Base-by-base conservation (phyloP, 495 filamentous ascomycete species). In the Lepraria neglecta region DNA sequence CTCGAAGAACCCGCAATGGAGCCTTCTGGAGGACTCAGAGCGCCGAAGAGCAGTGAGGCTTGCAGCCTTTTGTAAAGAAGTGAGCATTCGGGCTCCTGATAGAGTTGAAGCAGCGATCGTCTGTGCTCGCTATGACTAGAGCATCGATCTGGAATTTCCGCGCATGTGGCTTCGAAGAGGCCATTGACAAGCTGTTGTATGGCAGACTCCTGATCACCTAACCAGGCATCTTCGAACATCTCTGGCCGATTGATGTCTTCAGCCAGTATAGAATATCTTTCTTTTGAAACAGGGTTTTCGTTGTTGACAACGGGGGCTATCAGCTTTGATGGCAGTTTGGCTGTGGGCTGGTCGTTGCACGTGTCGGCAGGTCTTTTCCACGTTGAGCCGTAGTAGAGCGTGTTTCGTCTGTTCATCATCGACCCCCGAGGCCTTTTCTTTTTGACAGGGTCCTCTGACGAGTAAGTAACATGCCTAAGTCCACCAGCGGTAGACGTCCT, bases 221-320 rank as follows among this genome's bases (percentile, higher is more conserved):
- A 81, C 85, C 84, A 87, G 52, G 81, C 71, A 24, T 87, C 84
- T 64, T 87, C 83, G 65, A 87, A 87, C 67, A 87, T 74, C 58
- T 80, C 76, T 24, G 83, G 73, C 35, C 78, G 76, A 0, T 72
- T 64, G 30, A 87, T 75, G 61, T 84, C 74, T 59, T 87, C 82
- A 0, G 69, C 60, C 14, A 87, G 71, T 43, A 84, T 63, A 10
- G 82, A 80, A 63, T 83, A 85, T 47, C 78, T 70, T 6, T 71
- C 61, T 43, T 63, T 58, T 42, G 69, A 71, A 14, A 21, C 19
- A 21, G 11, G 15, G 17, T 17, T 30, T 47, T 47, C 30, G 31
- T 42, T 71, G 3, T 56, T 58, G 1, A 57, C 43, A 31, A 55
- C 27, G 12, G 61, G 50, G 6, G 40, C 28, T 9, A 46, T 61